Evolutionary conservation across 495 filamentous ascomycete genomes (phyloP), one percentile per base, ranked within the genome.

Genomic region (Neurospora sp.): DNA sequence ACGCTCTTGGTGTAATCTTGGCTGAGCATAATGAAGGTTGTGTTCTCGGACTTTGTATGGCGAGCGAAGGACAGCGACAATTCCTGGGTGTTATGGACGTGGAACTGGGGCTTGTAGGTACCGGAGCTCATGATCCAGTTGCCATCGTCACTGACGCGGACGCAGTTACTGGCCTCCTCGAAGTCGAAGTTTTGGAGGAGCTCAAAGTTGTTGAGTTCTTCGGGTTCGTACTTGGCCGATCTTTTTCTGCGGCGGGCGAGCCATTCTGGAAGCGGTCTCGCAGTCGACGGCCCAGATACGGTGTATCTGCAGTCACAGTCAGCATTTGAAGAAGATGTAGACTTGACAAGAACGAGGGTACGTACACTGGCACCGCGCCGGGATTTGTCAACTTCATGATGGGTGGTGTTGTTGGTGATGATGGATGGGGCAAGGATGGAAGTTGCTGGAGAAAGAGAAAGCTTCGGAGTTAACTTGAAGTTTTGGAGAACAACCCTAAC

Each of bases 51-150:
- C 27, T 92, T 91, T 0, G 96, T 98, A 81, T 99, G 96, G 20
- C 96, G 91, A 14, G 95, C 89, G 82, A 91, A 99, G 9, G 94
- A 97, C 1, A 99, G 87, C 3, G 96, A 94, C 7, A 98, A 86
- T 74, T 98, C 94, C 44, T 94, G 94, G 18, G 98, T 87, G 76
- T 97, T 92, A 79, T 99, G 97, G 7, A 93, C 92, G 79, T 98
- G 96, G 74, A 98, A 97, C 81, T 98, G 96, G 8, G 96, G 96
- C 77, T 99, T 98, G 84, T 99, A 87, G 80, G 82, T 88, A 87
- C 95, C 96, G 75, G 95, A 96, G 76, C 93, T 97, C 92, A 98
- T 96, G 11, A 97, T 93, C 93, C 96, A 99, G 78, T 98, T 91
- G 42, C 95, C 94, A 88, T 99, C 96, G 72, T 98, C 96, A 79